These are phyloP conservation scores for Populus hybrid DNA, from an alignment of 441 rosid species.

Conservation along the genomic window DNA sequence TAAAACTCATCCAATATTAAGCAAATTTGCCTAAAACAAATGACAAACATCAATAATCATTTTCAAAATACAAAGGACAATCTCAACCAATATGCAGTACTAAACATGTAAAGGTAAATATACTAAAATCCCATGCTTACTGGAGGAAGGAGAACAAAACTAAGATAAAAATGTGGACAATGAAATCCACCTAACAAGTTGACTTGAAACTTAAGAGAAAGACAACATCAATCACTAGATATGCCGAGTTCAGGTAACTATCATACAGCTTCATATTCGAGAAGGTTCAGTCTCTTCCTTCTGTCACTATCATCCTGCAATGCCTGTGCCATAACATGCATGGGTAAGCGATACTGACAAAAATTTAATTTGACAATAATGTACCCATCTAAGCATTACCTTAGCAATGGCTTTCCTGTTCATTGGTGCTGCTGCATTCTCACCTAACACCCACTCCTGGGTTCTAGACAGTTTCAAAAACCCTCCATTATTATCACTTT, in stretches of 20 bases:
- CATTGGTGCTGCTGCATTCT: slow-evolving; percentile 60
- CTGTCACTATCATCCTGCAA: slow-evolving; percentile 69
- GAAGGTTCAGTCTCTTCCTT: slow-evolving; percentile 81
- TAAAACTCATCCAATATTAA: background rate
- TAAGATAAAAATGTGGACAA: background rate
- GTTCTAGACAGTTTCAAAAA: slow-evolving; percentile 77
- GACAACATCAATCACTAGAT: background rate
- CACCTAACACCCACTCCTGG: slow-evolving; percentile 72
- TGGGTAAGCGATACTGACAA: slow-evolving; percentile 8
- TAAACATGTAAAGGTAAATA: background rate
- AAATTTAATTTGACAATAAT: background rate
- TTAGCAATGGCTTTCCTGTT: slow-evolving; percentile 68
- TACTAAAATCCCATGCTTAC: background rate
- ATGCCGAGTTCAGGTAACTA: slow-evolving; percentile 31
- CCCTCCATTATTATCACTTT: slow-evolving; percentile 50
- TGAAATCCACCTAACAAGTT: background rate
- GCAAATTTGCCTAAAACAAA: background rate
- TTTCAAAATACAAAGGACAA: background rate
- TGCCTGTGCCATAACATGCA: slow-evolving; percentile 42
- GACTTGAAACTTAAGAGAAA: background rate
- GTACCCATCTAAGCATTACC: slow-evolving; percentile 34
- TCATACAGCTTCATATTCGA: slow-evolving; percentile 90
- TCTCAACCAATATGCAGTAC: background rate
- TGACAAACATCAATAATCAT: background rate
- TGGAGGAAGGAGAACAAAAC: background rate